Evolutionary conservation across 2,329 filamentous ascomycete genomes (phyloP).

Genomic region (Sclerotinia glacialis): DNA sequence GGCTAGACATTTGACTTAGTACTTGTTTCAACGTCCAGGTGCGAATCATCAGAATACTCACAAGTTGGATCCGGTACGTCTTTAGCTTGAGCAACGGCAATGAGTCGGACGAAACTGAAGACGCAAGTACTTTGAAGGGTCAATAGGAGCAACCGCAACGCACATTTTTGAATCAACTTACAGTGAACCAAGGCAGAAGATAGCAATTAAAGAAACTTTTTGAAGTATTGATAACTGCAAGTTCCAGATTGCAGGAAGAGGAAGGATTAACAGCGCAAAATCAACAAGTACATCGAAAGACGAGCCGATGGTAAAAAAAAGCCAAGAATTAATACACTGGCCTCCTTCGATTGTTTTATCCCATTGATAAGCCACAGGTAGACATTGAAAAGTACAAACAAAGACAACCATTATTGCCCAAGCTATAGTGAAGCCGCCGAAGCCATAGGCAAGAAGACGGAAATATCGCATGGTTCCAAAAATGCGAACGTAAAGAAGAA

Average conservation of each 20-base stretch:
- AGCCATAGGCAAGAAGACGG: background rate
- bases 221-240: slow-evolving; percentile 8
- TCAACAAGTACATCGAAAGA: background rate
- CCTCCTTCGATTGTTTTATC: slow-evolving; percentile 3
- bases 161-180: background rate
- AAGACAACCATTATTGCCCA: background rate
- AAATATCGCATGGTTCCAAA: slow-evolving; percentile 1
- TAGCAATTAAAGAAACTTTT: background rate
- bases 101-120: background rate
- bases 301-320: background rate
- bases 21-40: background rate
- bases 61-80: background rate
- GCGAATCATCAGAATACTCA: background rate
- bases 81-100: background rate
- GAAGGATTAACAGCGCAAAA: background rate
- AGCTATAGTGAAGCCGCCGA: background rate
- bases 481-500: background rate
- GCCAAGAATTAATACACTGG: slow-evolving; percentile 1
- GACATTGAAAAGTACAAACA: slow-evolving; percentile 3
- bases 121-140: background rate
- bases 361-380: background rate
- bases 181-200: background rate
- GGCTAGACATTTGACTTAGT: background rate
- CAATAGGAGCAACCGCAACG: background rate
- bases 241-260: background rate